Percentiles rank a stretch among this genome's conserved stretches.
Evolutionary conservation across 1,139 yeast species (phyloP).

Genomic region (Hyphopichia burtonii): DNA sequence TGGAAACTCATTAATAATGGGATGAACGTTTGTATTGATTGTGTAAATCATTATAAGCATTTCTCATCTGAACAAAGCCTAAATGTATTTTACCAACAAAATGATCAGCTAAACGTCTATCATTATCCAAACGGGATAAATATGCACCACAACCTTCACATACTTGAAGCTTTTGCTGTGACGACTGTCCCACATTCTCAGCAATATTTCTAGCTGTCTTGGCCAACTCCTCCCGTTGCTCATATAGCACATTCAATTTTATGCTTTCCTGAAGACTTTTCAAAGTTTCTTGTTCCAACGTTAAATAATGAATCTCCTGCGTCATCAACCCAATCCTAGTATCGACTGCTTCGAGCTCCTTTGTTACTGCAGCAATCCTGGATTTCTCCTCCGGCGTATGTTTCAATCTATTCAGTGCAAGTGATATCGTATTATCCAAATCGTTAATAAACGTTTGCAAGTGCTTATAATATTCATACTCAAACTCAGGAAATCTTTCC

Average conservation of each 20-base stretch:
- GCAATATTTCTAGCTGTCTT: slow-evolving; percentile 58
- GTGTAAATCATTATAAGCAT: slow-evolving; percentile 51
- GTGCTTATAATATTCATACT: slow-evolving; percentile 61
- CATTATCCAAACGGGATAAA: slow-evolving; percentile 82
- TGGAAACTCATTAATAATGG: slow-evolving; percentile 1
- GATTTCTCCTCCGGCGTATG: slow-evolving; percentile 77
- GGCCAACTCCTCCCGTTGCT: slow-evolving; percentile 49
- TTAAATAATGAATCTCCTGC: slow-evolving; percentile 65
- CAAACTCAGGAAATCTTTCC: slow-evolving; percentile 64
- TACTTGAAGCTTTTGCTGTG: slow-evolving; percentile 88
- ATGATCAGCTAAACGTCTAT: slow-evolving; percentile 87
- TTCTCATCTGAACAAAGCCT: slow-evolving; percentile 76
- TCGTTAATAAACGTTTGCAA: slow-evolving; percentile 59
- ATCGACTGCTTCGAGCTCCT: slow-evolving; percentile 67
- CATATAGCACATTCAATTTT: slow-evolving; percentile 42
- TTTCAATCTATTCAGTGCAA: slow-evolving; percentile 68
- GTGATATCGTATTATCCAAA: slow-evolving; percentile 63
- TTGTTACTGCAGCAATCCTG: slow-evolving; percentile 59
- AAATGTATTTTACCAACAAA: slow-evolving; percentile 85
- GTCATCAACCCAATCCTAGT: slow-evolving; percentile 64
- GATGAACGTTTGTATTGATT: slow-evolving; percentile 15
- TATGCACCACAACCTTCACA: slow-evolving; percentile 93
- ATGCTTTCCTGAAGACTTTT: slow-evolving; percentile 52
- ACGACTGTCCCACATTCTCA: slow-evolving; percentile 80
- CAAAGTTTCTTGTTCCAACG: slow-evolving; percentile 48